These are phyloP conservation scores for Malus orientalis DNA, from an alignment of 306 rosid species.

Conservation along the genomic window DNA sequence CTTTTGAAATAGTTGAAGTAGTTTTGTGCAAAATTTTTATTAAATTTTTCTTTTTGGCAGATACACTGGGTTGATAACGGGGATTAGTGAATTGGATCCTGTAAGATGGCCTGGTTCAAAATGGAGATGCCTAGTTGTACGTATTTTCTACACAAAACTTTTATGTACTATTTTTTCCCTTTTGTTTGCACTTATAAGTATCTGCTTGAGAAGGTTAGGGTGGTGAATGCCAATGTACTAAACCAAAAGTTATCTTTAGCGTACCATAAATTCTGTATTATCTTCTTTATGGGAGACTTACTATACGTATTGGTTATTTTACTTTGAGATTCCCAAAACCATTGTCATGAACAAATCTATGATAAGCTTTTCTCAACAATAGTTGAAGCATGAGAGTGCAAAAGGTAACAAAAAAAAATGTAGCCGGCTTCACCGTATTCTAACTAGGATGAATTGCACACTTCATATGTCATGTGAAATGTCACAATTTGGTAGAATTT, in stretches of 20 bases:
- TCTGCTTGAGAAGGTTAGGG: not conserved
- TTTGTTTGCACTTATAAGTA: not conserved
- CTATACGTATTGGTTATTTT: not conserved
- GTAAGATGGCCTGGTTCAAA: slow-evolving; percentile 83
- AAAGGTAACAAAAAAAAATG: not conserved
- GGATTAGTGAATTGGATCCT: slow-evolving; percentile 68
- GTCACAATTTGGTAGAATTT: not conserved
- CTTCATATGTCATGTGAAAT: not conserved
- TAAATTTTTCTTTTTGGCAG: slow-evolving; percentile 29
- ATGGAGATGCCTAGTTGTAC: slow-evolving; percentile 84
- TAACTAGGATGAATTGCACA: not conserved
- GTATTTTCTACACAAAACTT: not conserved
- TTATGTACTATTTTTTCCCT: not conserved
- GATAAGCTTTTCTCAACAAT: not conserved
- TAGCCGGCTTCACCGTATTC: not conserved
- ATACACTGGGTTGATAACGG: slow-evolving; percentile 67
- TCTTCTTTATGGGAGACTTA: not conserved
- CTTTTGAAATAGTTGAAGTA: not conserved
- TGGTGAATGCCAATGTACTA: not conserved
- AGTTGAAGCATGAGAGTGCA: not conserved
- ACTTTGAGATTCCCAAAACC: not conserved
- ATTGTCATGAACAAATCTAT: not conserved
- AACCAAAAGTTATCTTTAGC: not conserved
- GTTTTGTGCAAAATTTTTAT: not conserved
- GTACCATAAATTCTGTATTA: not conserved